Evolutionary conservation across 1,284 basidiomycete genomes (phyloP).

Genomic region (Pterulicium gracile): DNA sequence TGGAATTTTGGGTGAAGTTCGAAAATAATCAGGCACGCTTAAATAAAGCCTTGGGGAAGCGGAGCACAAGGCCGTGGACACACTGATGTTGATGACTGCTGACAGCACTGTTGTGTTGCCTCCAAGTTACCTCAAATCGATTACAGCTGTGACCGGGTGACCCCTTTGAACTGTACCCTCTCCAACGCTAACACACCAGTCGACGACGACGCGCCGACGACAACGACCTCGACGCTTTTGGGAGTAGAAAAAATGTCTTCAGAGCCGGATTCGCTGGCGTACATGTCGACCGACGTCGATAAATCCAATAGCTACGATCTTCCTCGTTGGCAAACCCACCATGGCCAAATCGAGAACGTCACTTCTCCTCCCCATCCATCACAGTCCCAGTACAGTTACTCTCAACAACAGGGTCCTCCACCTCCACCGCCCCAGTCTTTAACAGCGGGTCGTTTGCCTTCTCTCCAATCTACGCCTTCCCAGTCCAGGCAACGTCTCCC

Average conservation of each 20-base stretch:
- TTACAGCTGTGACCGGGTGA: slow-evolving; percentile 2
- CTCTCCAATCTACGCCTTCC: slow-evolving; percentile 25
- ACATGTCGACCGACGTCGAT: slow-evolving; percentile 42
- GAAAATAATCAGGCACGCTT: no score
- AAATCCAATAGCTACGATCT: slow-evolving; percentile 62
- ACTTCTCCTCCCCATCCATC: slow-evolving; percentile 52
- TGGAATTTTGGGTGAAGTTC: no score
- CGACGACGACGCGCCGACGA: slow-evolving; percentile 11
- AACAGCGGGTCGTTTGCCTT: slow-evolving; percentile 20
- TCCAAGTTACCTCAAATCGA: slow-evolving; percentile 8
- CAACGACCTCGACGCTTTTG: slow-evolving; percentile 9
- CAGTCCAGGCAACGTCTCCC: slow-evolving; percentile 47
- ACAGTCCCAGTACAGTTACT: slow-evolving; percentile 47
- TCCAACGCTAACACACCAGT: background rate
- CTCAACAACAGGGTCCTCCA: slow-evolving; percentile 30
- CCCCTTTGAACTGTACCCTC: background rate
- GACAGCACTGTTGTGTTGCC: no score
- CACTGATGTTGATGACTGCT: background rate
- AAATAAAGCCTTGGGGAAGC: no score
- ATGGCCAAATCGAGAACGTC: slow-evolving; percentile 36
- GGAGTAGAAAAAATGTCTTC: background rate
- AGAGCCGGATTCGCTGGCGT: slow-evolving; percentile 5
- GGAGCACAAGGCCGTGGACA: no score
- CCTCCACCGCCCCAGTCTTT: slow-evolving; percentile 28
- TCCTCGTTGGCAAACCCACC: slow-evolving; percentile 68